These are phyloP conservation scores for Quercus lobata DNA, from an alignment of 331 rosid species.

Conservation along the genomic window DNA sequence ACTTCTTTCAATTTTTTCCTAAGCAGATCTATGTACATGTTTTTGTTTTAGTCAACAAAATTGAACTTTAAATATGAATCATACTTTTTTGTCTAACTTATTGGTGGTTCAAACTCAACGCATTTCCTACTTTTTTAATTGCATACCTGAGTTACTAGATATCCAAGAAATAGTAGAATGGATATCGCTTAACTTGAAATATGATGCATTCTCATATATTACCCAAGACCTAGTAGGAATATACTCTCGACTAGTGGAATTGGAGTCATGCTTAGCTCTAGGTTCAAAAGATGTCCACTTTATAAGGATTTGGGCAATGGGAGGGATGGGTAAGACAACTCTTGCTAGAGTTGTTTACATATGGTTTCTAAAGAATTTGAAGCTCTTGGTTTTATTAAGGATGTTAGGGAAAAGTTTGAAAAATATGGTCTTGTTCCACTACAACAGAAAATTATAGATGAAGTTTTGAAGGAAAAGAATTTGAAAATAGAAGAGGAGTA, in stretches of 20 bases:
- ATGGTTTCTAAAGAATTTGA: no score
- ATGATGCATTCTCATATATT: background rate
- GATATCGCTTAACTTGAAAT: background rate
- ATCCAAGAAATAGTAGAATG: background rate
- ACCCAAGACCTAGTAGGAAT: slow-evolving; percentile 7
- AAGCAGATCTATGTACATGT: no score
- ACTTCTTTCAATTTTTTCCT: no score
- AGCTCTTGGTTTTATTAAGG: no score
- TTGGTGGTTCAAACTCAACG: no score
- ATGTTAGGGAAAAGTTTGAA: no score
- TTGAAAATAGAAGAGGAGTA: background rate
- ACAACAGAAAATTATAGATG: slow-evolving; percentile 8
- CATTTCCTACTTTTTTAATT: no score
- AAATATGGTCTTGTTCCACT: background rate
- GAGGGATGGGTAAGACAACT: slow-evolving; percentile 15
- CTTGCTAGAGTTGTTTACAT: no score
- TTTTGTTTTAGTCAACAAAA: no score
- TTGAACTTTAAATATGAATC: no score
- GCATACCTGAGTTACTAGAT: background rate
- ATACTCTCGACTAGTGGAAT: background rate
- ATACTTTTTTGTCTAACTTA: no score
- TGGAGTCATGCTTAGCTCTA: slow-evolving; percentile 3
- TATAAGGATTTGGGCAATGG: slow-evolving; percentile 13
- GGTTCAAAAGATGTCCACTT: background rate
- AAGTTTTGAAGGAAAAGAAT: background rate